Evolutionary conservation across 192 early-diverging fungal genomes (phyloP).

Genomic region (Dispira simplex): DNA sequence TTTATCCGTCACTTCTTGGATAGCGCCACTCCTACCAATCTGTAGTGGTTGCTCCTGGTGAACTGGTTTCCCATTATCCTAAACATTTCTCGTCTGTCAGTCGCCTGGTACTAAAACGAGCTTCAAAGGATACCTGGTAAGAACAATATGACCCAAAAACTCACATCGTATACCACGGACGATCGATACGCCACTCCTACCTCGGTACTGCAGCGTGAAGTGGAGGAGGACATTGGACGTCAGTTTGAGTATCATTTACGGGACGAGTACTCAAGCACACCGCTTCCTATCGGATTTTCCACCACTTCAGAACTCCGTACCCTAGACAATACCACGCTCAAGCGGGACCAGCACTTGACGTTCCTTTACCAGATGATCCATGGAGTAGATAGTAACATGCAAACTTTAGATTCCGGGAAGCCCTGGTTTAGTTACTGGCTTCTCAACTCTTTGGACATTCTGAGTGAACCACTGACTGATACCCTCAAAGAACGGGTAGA

Average conservation of each 20-base stretch:
- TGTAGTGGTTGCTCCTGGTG: too few relatives aligned
- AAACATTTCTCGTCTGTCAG: too few relatives aligned
- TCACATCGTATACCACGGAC: constrained; percentile 26
- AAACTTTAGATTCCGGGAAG: constrained; percentile 65
- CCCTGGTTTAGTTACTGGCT: constrained; percentile 93
- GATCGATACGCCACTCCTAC: constrained; percentile 25
- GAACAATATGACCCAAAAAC: background rate
- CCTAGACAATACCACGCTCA: constrained; percentile 23
- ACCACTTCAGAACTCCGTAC: constrained; percentile 18
- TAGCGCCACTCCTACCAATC: too few relatives aligned
- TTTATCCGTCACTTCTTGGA: too few relatives aligned
- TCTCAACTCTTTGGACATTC: constrained; percentile 63
- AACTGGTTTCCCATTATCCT: too few relatives aligned
- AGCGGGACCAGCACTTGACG: constrained; percentile 34
- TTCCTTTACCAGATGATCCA: constrained; percentile 35
- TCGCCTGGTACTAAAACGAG: too few relatives aligned
- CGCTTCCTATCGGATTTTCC: constrained; percentile 14
- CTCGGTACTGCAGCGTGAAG: constrained; percentile 18
- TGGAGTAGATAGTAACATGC: constrained; percentile 33
- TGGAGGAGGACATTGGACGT: constrained; percentile 24
- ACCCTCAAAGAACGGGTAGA: constrained; percentile 26
- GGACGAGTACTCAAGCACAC: constrained; percentile 12
- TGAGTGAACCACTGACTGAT: constrained; percentile 37
- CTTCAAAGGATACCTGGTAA: too few relatives aligned
- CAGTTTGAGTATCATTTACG: background rate